Percentiles rank a stretch among this genome's conserved stretches.
phyloP scores from a whole-genome alignment of 257 asterid genomes.

The Nicotiana noctiflora region DNA sequence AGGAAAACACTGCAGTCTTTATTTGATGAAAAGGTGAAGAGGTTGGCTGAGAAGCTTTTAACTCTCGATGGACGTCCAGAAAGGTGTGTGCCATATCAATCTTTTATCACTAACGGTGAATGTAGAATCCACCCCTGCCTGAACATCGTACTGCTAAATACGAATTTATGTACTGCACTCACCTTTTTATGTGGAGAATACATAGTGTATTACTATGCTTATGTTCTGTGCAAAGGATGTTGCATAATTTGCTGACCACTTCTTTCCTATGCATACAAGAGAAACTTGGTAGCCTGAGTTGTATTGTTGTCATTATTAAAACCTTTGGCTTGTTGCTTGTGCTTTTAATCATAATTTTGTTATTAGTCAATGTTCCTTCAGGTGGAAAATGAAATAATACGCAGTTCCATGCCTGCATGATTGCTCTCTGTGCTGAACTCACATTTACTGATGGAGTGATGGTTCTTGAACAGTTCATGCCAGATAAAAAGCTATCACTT shows the following conservation, averaged over 20 bases:
- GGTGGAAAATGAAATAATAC: not conserved
- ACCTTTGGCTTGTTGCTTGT: not conserved
- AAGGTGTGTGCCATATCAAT: slow-evolving; percentile 31
- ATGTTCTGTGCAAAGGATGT: not conserved
- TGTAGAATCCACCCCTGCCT: not conserved
- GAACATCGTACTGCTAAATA: not conserved
- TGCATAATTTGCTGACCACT: not conserved
- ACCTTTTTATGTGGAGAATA: not conserved
- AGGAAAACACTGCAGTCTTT: slow-evolving; percentile 60
- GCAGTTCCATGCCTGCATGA: not conserved
- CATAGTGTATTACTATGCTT: not conserved
- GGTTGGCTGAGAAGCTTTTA: slow-evolving; percentile 63
- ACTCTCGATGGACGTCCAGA: slow-evolving; percentile 49
- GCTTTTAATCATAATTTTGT: not conserved
- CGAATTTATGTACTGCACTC: not conserved
- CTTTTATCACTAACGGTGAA: not conserved
- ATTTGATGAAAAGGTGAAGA: slow-evolving; percentile 73
- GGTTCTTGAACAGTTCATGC: not conserved
- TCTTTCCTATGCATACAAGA: not conserved
- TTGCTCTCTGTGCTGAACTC: not conserved
- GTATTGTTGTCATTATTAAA: not conserved
- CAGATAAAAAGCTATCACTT: not conserved
- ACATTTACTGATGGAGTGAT: not conserved
- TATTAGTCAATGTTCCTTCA: not conserved
- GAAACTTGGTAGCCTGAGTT: not conserved